Conservation (phyloP, 2,329 filamentous ascomycete species). For the Fonsecaea pedrosoi region DNA sequence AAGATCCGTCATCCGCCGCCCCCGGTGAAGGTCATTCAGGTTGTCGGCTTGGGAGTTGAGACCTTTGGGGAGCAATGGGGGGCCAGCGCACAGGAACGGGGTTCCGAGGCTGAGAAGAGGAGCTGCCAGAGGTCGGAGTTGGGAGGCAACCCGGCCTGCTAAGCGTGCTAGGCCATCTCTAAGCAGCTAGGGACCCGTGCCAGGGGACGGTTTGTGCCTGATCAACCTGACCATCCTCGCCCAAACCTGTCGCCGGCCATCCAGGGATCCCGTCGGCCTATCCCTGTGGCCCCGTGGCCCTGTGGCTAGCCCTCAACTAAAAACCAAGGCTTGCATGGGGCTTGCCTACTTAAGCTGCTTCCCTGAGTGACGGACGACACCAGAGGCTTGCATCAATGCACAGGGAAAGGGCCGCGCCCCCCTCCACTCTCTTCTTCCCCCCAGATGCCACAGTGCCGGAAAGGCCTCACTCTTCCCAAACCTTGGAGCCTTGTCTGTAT, state of each 20-base stretch:
- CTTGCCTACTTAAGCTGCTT: constrained; percentile 18
- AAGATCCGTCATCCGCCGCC: constrained; percentile 18
- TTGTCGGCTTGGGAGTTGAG: constrained; percentile 8
- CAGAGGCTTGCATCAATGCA: not conserved
- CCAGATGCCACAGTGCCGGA: constrained; percentile 13
- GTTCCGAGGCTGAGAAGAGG: constrained; percentile 4
- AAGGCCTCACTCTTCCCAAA: constrained; percentile 11
- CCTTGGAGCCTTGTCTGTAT: constrained; percentile 16
- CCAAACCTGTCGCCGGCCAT: constrained; percentile 10
- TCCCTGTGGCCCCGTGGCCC: constrained; percentile 1
- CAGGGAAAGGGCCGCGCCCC: not conserved
- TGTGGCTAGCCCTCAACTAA: constrained; percentile 5
- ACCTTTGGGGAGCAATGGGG: not conserved
- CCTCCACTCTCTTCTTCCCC: not conserved
- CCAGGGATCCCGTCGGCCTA: constrained; percentile 13
- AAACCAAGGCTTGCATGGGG: not conserved
- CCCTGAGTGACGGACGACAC: constrained; percentile 8
- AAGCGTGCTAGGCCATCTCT: not conserved
- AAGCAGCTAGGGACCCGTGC: not conserved
- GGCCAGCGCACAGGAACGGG: constrained; percentile 1
- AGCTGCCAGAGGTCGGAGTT: constrained; percentile 13
- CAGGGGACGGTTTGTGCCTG: constrained; percentile 2
- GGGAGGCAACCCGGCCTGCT: not conserved
- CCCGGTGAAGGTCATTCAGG: constrained; percentile 6
- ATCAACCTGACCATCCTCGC: constrained; percentile 1